A percentile compares a stretch with the other conserved stretches of the same genome.
These are phyloP conservation scores for Pseudofabraea citricarpa DNA, from an alignment of 2,329 filamentous ascomycete species.

Conservation along the genomic window DNA sequence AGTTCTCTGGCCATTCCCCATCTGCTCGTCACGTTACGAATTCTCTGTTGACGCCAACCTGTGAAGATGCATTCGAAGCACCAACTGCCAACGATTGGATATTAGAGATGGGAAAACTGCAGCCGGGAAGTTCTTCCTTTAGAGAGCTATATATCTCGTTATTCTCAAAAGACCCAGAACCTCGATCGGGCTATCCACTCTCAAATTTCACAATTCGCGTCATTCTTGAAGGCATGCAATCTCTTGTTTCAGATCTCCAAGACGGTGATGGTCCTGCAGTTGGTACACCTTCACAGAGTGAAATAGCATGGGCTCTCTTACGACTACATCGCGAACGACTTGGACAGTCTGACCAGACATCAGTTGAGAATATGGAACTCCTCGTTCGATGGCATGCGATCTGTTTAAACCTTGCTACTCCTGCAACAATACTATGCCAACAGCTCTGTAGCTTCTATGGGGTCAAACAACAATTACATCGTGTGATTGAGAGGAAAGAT, in stretches of 20 bases:
- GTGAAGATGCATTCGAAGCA: constrained; percentile 35
- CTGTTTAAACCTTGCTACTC: constrained; percentile 35
- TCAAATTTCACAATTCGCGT: constrained; percentile 36
- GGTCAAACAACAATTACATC: constrained; percentile 35
- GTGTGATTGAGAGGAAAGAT: constrained; percentile 19
- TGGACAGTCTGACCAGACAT: constrained; percentile 30
- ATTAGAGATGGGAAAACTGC: constrained; percentile 27
- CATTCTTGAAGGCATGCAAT: constrained; percentile 37
- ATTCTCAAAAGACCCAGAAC: constrained; percentile 25
- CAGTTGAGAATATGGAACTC: constrained; percentile 32
- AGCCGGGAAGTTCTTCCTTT: constrained; percentile 30
- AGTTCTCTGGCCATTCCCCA: constrained; percentile 35
- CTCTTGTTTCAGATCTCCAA: constrained; percentile 34
- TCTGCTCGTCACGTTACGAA: constrained; percentile 37
- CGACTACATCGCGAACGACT: constrained; percentile 30
- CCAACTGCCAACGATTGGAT: constrained; percentile 35
- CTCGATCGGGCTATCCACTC: constrained; percentile 23
- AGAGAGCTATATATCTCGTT: constrained; percentile 34
- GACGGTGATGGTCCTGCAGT: constrained; percentile 30
- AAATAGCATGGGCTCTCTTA: constrained; percentile 32
- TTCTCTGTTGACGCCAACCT: constrained; percentile 31
- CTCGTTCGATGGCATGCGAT: constrained; percentile 38
- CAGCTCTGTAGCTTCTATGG: constrained; percentile 32
- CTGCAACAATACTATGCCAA: constrained; percentile 33
- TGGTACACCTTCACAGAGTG: constrained; percentile 32